Evolutionary conservation across 2,329 filamentous ascomycete species (phyloP).

Genomic region (Diaporthe caulivora): DNA sequence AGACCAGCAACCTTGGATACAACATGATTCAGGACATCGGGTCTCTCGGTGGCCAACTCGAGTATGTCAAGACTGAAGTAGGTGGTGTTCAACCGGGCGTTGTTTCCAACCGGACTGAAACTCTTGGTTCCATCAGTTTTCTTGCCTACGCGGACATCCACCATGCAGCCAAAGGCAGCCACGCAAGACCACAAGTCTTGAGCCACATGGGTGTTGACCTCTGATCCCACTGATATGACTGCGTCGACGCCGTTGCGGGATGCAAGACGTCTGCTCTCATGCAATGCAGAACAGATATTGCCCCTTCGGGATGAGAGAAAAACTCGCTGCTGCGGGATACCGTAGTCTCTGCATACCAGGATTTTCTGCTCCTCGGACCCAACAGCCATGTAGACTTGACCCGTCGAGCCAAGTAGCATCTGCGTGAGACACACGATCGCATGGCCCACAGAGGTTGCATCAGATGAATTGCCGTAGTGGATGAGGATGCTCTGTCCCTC

Average conservation of each 20-base stretch:
- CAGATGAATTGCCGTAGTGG: conserved; percentile 40
- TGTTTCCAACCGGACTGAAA: not conserved
- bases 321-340: conserved; percentile 41
- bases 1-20: conserved; percentile 53
- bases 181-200: conserved; percentile 43
- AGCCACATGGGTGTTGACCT: conserved; percentile 54
- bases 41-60: conserved; percentile 56
- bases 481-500: conserved; percentile 51
- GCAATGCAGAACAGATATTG: not conserved
- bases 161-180: conserved; percentile 26
- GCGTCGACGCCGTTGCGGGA: conserved; percentile 30
- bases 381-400: conserved; percentile 49
- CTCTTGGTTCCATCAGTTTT: not conserved
- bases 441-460: conserved; percentile 38
- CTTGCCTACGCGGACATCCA: not conserved
- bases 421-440: conserved; percentile 28
- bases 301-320: conserved; percentile 46
- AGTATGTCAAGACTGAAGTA: conserved; percentile 61
- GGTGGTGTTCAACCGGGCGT: conserved; percentile 43
- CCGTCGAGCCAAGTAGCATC: conserved; percentile 51
- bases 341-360: conserved; percentile 41
- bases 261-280: not conserved
- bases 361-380: conserved; percentile 46
- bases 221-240: conserved; percentile 44
- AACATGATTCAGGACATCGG: conserved; percentile 54